These are phyloP conservation scores for Pyracantha coccinea DNA, from an alignment of 331 rosid species.

Conservation along the genomic window DNA sequence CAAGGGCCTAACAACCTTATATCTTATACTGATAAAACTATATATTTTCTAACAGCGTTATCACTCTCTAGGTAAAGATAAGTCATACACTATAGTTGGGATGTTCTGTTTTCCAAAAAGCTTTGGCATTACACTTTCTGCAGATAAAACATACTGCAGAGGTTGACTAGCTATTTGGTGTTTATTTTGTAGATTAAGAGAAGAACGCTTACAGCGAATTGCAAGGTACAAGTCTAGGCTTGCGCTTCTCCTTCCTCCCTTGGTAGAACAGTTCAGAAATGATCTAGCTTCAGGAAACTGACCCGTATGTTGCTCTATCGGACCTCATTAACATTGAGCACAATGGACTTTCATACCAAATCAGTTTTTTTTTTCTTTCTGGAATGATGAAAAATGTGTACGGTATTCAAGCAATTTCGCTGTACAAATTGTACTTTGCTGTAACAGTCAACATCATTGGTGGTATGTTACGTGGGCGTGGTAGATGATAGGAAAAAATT, in stretches of 20 bases:
- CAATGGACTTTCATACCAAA: neutral
- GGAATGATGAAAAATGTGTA: neutral
- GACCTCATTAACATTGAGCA: neutral
- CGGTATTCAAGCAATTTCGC: neutral
- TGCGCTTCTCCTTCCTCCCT: constrained; percentile 76
- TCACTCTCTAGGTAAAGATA: neutral
- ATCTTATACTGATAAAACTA: neutral
- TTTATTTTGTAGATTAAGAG: constrained; percentile 46
- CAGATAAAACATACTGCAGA: neutral
- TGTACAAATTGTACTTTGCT: neutral
- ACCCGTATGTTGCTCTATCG: neutral
- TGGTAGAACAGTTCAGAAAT: constrained; percentile 47
- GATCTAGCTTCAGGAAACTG: constrained; percentile 50
- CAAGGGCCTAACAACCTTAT: neutral
- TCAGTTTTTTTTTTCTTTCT: neutral
- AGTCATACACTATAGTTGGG: neutral
- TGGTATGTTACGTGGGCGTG: neutral
- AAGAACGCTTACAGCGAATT: constrained; percentile 57
- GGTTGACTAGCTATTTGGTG: neutral
- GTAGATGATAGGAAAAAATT: neutral
- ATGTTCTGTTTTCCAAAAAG: neutral
- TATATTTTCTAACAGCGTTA: neutral
- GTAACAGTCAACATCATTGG: neutral
- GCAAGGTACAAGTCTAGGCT: constrained; percentile 74
- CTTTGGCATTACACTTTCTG: neutral